A percentile compares a stretch with the other conserved stretches of the same genome.
Conservation (phyloP, 2,329 filamentous ascomycete species). For the Sphaerulina populicola region DNA sequence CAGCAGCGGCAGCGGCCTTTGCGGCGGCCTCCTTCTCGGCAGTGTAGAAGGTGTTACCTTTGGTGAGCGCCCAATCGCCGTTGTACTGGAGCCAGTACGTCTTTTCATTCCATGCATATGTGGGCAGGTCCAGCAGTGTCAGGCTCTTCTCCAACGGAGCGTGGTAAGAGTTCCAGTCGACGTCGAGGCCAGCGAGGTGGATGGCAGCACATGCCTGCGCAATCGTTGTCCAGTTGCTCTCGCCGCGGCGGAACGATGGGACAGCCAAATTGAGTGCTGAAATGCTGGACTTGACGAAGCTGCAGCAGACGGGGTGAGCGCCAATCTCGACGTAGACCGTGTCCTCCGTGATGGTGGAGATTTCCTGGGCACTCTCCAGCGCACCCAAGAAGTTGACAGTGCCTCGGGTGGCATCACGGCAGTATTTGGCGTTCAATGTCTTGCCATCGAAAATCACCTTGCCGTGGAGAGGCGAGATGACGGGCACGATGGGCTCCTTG, state of each 20-base stretch:
- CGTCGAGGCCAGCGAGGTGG: slow-evolving; percentile 46
- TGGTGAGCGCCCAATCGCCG: slow-evolving; percentile 29
- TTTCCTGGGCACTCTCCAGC: slow-evolving; percentile 16
- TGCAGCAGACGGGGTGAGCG: slow-evolving; percentile 37
- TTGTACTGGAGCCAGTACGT: slow-evolving; percentile 35
- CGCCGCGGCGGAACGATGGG: slow-evolving; percentile 9
- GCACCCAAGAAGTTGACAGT: slow-evolving; percentile 35
- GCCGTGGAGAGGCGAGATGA: slow-evolving; percentile 27
- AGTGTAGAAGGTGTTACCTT: slow-evolving; percentile 13
- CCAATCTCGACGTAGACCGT: slow-evolving; percentile 42
- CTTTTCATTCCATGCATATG: slow-evolving; percentile 32
- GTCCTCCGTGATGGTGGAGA: slow-evolving; percentile 35
- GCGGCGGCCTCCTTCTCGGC: slow-evolving; percentile 1
- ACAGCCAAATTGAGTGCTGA: slow-evolving; percentile 26
- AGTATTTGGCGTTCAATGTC: slow-evolving; percentile 23
- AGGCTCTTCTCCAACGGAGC: slow-evolving; percentile 37
- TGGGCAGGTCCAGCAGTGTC: slow-evolving; percentile 46
- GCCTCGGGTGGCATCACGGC: slow-evolving; percentile 30
- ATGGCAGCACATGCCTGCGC: slow-evolving; percentile 43
- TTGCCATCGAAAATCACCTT: slow-evolving; percentile 22
- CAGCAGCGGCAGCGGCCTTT: not conserved
- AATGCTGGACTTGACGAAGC: slow-evolving; percentile 12
- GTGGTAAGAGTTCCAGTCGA: slow-evolving; percentile 55
- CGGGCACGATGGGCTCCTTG: slow-evolving; percentile 9
- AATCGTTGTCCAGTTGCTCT: slow-evolving; percentile 43